Evolutionary conservation across 1,139 yeast genomes (phyloP).

Genomic region (Pichia sp.): DNA sequence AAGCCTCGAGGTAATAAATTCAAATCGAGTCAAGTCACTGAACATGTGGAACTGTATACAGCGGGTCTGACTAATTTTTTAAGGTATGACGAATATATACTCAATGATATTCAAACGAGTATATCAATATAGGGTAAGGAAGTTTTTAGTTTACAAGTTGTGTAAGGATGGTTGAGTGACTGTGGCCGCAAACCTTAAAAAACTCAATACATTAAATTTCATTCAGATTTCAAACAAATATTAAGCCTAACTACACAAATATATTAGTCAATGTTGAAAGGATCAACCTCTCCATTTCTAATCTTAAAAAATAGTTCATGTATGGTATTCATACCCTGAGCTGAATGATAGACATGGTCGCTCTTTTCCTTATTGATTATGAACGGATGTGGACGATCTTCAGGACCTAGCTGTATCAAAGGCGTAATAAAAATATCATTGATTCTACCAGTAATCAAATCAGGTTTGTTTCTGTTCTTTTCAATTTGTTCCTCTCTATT

Average conservation of each 20-base stretch:
- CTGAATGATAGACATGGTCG: conserved; percentile 12
- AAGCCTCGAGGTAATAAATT: no score
- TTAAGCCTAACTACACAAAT: background rate
- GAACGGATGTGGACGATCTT: conserved; percentile 18
- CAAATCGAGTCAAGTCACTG: no score
- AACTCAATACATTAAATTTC: no score
- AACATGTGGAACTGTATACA: no score
- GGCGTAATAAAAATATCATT: conserved; percentile 13
- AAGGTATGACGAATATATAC: no score
- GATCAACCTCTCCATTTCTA: conserved; percentile 13
- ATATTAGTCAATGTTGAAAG: conserved; percentile 1
- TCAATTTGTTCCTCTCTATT: conserved; percentile 17
- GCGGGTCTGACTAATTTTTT: no score
- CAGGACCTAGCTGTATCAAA: conserved; percentile 9
- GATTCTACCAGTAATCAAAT: conserved; percentile 6
- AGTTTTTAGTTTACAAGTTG: no score
- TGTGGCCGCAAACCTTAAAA: no score
- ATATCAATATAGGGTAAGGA: no score
- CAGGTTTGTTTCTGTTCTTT: conserved; percentile 11
- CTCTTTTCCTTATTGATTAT: conserved; percentile 10
- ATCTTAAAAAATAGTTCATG: conserved; percentile 11
- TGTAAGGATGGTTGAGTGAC: no score
- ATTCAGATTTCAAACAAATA: no score
- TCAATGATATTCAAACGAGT: no score
- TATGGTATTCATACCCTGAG: conserved; percentile 8